Evolutionary conservation across 306 rosid species (phyloP).

Genomic region (Cucumis hystrix): DNA sequence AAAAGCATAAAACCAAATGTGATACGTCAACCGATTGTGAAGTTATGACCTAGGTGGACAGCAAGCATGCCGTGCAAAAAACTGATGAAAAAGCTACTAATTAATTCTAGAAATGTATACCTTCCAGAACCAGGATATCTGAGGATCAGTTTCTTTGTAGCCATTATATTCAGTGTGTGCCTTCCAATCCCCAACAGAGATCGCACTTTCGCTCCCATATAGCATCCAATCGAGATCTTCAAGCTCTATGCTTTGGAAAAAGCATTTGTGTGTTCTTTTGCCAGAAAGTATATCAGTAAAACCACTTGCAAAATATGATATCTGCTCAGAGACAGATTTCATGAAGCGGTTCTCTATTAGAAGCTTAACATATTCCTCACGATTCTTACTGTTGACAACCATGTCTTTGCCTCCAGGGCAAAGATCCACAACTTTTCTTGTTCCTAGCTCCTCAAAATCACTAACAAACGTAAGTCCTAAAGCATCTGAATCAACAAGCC

Average conservation of each 20-base stretch:
- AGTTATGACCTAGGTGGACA: not conserved
- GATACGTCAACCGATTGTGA: not conserved
- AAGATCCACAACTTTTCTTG: conserved; percentile 51
- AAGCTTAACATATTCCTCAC: conserved; percentile 50
- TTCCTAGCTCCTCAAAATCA: conserved; percentile 87
- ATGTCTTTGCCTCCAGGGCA: conserved; percentile 51
- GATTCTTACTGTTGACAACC: conserved; percentile 59
- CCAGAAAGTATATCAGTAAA: conserved; percentile 66
- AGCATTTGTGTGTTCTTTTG: conserved; percentile 22
- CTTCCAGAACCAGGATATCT: conserved; percentile 95
- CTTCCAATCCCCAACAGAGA: conserved; percentile 83
- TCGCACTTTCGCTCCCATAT: conserved; percentile 54
- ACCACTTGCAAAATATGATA: conserved; percentile 61
- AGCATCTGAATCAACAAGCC: conserved; percentile 67
- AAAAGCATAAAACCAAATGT: not conserved
- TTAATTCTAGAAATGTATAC: conserved; percentile 26
- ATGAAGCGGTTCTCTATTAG: conserved; percentile 71
- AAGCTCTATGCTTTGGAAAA: conserved; percentile 57
- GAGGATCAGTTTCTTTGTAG: conserved; percentile 73
- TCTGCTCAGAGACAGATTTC: conserved; percentile 60
- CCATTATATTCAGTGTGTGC: conserved; percentile 79
- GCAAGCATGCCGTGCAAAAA: not conserved
- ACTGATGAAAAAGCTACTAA: not conserved
- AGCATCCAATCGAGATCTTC: conserved; percentile 96
- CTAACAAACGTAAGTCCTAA: conserved; percentile 81